Percentiles rank a stretch among this genome's conserved stretches.
These are phyloP conservation scores for Cyclotella cryptica DNA, from an alignment of 108 stramenopile species.

Conservation along the genomic window DNA sequence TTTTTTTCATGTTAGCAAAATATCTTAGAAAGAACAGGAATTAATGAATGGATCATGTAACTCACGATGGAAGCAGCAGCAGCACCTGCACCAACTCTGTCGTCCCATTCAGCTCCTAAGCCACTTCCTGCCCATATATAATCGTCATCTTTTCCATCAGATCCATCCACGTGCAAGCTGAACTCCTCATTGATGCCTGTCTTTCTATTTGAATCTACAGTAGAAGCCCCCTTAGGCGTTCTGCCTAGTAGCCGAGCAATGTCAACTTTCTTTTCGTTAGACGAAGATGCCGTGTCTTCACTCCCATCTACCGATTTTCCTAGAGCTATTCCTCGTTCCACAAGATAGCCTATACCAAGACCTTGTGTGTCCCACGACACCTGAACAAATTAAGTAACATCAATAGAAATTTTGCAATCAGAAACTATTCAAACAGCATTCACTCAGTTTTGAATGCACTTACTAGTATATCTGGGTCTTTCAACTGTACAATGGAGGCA, in stretches of 20 bases:
- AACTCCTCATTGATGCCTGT: constrained; percentile 7
- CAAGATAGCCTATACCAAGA: constrained; percentile 80
- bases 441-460: constrained; percentile 18
- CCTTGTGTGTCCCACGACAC: constrained; percentile 85
- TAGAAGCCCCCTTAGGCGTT: constrained; percentile 49
- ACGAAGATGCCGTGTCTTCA: constrained; percentile 8
- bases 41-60: not conserved
- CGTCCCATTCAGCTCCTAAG: constrained; percentile 89
- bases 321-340: constrained; percentile 72
- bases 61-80: constrained; percentile 86
- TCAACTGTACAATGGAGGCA: constrained; percentile 69
- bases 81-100: constrained; percentile 87
- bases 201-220: not conserved
- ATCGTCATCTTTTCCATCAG: constrained; percentile 35
- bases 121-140: constrained; percentile 79
- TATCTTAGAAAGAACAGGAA: not conserved
- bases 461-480: constrained; percentile 84
- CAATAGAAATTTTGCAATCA: no score
- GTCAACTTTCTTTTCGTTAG: constrained; percentile 56
- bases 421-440: no score
- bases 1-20: not conserved
- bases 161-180: constrained; percentile 18
- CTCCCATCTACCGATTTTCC: constrained; percentile 49
- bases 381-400: no score
- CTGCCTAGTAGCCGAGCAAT: constrained; percentile 84